Conservation (phyloP, 1,139 yeast species). For the Debaryomyces singareniensis region DNA sequence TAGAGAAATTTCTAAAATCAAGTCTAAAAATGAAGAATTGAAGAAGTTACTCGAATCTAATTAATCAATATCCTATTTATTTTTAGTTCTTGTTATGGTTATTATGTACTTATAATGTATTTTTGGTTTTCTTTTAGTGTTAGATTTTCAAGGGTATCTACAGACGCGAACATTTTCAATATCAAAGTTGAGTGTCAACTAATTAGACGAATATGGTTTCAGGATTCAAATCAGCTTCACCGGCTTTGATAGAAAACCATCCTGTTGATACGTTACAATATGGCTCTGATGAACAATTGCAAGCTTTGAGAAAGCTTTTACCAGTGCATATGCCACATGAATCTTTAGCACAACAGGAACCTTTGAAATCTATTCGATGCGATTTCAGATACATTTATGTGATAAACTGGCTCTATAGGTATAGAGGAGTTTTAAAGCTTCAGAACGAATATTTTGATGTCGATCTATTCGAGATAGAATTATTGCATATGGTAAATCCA, state of each 20-base stretch:
- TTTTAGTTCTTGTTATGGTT: too few relatives aligned
- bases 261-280: slow-evolving; percentile 17
- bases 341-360: slow-evolving; percentile 9
- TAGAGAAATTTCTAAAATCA: slow-evolving; percentile 32
- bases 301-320: slow-evolving; percentile 19
- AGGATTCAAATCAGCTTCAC: slow-evolving; percentile 10
- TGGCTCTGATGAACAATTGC: slow-evolving; percentile 23
- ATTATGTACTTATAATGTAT: too few relatives aligned
- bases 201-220: slow-evolving; percentile 5
- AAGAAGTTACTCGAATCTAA: slow-evolving; percentile 12
- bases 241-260: slow-evolving; percentile 10
- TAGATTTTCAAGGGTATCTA: too few relatives aligned
- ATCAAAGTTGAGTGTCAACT: too few relatives aligned
- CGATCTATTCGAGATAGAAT: slow-evolving; percentile 50
- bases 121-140: too few relatives aligned
- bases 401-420: slow-evolving; percentile 45
- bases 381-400: slow-evolving; percentile 37
- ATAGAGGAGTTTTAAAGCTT: slow-evolving; percentile 38
- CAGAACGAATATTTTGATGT: slow-evolving; percentile 45
- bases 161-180: too few relatives aligned
- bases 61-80: too few relatives aligned
- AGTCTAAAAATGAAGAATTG: slow-evolving; percentile 28
- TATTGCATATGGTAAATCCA: slow-evolving; percentile 32
- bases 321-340: slow-evolving; percentile 25
- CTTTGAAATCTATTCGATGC: slow-evolving; percentile 16